Conservation (phyloP, 257 asterid species). For the Solanum chiquidenum region DNA sequence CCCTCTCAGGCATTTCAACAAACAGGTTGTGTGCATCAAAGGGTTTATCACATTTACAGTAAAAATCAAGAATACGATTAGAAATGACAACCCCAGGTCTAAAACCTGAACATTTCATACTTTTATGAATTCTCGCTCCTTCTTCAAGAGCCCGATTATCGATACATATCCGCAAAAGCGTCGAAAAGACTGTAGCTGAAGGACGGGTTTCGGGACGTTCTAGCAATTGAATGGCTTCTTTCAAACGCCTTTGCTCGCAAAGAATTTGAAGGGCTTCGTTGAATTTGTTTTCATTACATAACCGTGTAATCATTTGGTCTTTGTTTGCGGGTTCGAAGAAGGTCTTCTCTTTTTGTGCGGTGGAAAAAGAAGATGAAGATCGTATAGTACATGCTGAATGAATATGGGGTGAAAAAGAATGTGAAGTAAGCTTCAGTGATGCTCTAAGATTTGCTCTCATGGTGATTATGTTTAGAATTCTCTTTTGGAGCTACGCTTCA, state of each 20-base stretch:
- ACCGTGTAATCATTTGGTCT: not conserved
- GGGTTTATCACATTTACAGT: conserved; percentile 49
- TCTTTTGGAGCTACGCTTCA: not conserved
- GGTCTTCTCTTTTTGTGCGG: not conserved
- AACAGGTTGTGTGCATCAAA: conserved; percentile 39
- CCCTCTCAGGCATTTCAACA: conserved; percentile 52
- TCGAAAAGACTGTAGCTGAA: conserved; percentile 23
- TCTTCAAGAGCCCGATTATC: conserved; percentile 50
- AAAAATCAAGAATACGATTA: conserved; percentile 52
- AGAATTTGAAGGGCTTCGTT: conserved; percentile 24
- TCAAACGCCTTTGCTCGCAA: conserved; percentile 48
- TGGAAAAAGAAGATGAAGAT: not conserved
- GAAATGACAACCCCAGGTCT: conserved; percentile 42
- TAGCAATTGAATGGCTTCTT: conserved; percentile 36
- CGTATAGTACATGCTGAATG: not conserved
- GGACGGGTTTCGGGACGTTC: conserved; percentile 17
- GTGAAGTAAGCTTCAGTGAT: not conserved
- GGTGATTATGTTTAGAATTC: not conserved
- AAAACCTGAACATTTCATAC: conserved; percentile 35
- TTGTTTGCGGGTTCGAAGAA: conserved; percentile 3
- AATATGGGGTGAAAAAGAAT: not conserved
- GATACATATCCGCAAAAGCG: conserved; percentile 39
- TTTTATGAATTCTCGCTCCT: conserved; percentile 40
- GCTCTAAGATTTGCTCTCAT: not conserved
- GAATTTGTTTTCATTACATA: conserved; percentile 9